Base-by-base conservation (phyloP, 2,329 filamentous ascomycete genomes). In the Fusarium miscanthi region DNA sequence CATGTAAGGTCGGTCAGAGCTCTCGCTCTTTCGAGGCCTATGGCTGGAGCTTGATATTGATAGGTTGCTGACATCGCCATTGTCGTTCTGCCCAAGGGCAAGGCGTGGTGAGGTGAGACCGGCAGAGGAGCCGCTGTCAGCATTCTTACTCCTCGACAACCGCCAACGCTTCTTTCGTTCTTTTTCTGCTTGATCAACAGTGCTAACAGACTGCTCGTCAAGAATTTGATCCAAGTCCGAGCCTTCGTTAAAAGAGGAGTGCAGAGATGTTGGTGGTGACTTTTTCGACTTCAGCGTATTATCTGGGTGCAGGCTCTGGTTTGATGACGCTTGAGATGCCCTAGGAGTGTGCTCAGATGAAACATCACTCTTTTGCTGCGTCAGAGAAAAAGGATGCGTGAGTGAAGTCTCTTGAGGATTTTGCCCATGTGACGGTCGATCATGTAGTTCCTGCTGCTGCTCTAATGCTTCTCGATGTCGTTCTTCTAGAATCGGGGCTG, bases 161-260 rank as follows among this genome's bases (percentile, higher is more conserved):
- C 94, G 94, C 84, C 88, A 89, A 33, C 92, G 90, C 64, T 87
- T 89, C 77, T 91, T 92, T 81, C 91, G 93, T 59, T 93, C 90
- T 74, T 88, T 91, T 59, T 92, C 90, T 19, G 89, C 85, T 46
- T 81, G 80, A 8, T 86, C 86, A 40, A 80, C 58, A n/a, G 74
- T 74, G 31, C 75, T 62, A 10, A 81, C 75, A 11, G 78, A 76
- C 2, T 81, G 75, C 37, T 94, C 92, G 33, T 94, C 93, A 12
- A 75, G 51, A 14, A 87, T 81, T 68, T 92, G 90, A 70, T 97
- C 94, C 35, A 91, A 79, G 78, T 97, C 94, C 0, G 94, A 97
- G 27, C 91, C 90, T 73, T 97, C 94, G 30, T 95, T 96, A 72
- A 90, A 89, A 1, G 88, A 90, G 33, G 94, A 95, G 74, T 93